These are phyloP conservation scores for Rutstroemia sp. DNA, from an alignment of 2,329 filamentous ascomycete genomes.

Conservation along the genomic window DNA sequence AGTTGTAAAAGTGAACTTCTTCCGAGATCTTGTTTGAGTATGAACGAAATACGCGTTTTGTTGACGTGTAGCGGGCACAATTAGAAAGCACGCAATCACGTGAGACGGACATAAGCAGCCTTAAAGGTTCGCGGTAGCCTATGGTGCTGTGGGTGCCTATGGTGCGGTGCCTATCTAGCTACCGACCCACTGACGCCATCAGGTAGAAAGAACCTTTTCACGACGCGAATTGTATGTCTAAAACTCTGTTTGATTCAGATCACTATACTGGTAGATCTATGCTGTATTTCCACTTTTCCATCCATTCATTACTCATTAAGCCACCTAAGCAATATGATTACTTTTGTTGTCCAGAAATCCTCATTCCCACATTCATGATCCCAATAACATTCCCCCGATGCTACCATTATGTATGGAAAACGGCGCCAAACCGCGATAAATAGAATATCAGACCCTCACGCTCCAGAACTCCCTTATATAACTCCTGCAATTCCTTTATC, in stretches of 20 bases:
- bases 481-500: not conserved
- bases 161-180: too few relatives aligned
- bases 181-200: too few relatives aligned
- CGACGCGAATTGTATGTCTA: not conserved
- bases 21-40: not conserved
- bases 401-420: too few relatives aligned
- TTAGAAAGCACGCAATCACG: slow-evolving; percentile 7
- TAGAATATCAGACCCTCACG: too few relatives aligned
- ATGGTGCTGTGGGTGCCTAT: too few relatives aligned
- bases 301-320: slow-evolving; percentile 4
- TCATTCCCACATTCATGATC: too few relatives aligned
- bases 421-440: too few relatives aligned
- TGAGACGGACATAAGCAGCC: not conserved
- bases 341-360: not conserved
- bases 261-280: too few relatives aligned
- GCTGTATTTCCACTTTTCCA: not conserved
- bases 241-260: not conserved
- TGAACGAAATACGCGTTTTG: not conserved
- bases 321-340: slow-evolving; percentile 1
- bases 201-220: too few relatives aligned
- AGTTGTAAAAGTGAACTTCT: not conserved
- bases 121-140: not conserved
- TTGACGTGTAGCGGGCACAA: slow-evolving; percentile 5
- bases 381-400: too few relatives aligned
- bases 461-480: not conserved